phyloP scores from a whole-genome alignment of 768 basidiomycete genomes.

The Tricholoma furcatifolium region DNA sequence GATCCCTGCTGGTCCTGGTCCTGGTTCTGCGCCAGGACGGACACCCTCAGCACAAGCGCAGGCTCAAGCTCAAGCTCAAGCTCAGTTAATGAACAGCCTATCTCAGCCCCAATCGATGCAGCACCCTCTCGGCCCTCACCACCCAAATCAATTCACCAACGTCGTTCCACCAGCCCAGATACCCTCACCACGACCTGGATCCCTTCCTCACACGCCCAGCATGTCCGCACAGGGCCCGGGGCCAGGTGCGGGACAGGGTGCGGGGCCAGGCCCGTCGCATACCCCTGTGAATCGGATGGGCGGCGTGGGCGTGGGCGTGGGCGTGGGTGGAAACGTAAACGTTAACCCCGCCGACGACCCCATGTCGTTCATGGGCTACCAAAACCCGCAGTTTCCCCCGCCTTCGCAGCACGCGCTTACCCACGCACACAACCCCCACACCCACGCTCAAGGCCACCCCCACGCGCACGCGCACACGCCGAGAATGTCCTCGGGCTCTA shows the following conservation, averaged over 20 bases:
- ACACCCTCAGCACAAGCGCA: slow-evolving; percentile 35
- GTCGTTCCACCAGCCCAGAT: slow-evolving; percentile 34
- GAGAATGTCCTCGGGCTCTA: slow-evolving; percentile 27
- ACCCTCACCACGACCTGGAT: slow-evolving; percentile 39
- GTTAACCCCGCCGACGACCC: slow-evolving; percentile 35
- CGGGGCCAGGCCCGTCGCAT: slow-evolving; percentile 37
- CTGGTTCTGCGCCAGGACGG: slow-evolving; percentile 35
- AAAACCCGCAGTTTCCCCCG: slow-evolving; percentile 29
- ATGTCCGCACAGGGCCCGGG: slow-evolving; percentile 22
- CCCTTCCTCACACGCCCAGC: slow-evolving; percentile 38
- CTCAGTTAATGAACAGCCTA: slow-evolving; percentile 46
- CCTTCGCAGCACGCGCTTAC: too few species aligned
- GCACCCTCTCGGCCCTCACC: slow-evolving; percentile 31
- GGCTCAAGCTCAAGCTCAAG: too few species aligned
- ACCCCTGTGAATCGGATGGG: slow-evolving; percentile 36
- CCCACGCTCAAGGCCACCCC: too few species aligned
- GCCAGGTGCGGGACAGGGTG: too few species aligned
- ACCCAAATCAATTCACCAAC: slow-evolving; percentile 34
- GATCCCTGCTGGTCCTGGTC: too few species aligned
- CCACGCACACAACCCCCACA: too few species aligned
- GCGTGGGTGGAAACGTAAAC: too few species aligned
- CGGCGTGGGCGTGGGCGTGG: slow-evolving; percentile 32
- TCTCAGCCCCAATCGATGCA: slow-evolving; percentile 33
- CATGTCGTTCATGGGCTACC: slow-evolving; percentile 44
- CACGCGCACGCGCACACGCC: slow-evolving; percentile 21